Evolutionary conservation across 2,329 filamentous ascomycete genomes (phyloP), one percentile per base, ranked within the genome.

Genomic region (Dothideomycetes sp.): DNA sequence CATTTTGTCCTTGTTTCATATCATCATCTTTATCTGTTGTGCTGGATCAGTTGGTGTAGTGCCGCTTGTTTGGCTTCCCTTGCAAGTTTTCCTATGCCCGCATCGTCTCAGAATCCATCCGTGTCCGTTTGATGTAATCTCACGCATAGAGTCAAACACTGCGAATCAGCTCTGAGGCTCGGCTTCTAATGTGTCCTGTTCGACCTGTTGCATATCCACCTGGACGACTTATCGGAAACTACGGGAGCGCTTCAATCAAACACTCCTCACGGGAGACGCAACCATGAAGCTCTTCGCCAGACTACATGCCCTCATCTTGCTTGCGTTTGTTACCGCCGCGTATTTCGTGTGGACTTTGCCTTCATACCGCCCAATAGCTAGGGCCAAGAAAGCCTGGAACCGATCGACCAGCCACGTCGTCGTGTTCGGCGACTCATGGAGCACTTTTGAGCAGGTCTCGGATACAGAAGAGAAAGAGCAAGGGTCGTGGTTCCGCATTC

Each of bases 401-500:
- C 31, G 36, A 16, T 19, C 34, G 19, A 35, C 33, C 11, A 39
- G 22, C 9, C 19, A 36, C 7, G 8, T 42, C 1, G 18, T 38
- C 4, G 40, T 37, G 24, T 42, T 43, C 19, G 36, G 32, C 18
- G 41, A 39, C 33, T 43, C 37, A 22, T 43, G 41, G 36, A 43
- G 37, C 29, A 38, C 31, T 35, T 34, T 33, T 37, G 36, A 42
- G 36, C 27, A 16, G n/a, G 12, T 14, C n/a, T n/a, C n/a, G n/a
- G n/a, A n/a, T n/a, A n/a, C n/a, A n/a, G n/a, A n/a, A 12, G 15
- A 10, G 14, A 19, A 27, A 17, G 18, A 22, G 18, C 7, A 11
- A 12, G 31, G 18, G 33, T 18, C 36, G n/a, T 24, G 31, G n/a
- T 7, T 24, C 14, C 36, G 5, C 11, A 19, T 35, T 35, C 11